A percentile compares a stretch with the other conserved stretches of the same genome.
phyloP scores from a whole-genome alignment of 495 filamentous ascomycete species.

The Daldinia vernicosa region DNA sequence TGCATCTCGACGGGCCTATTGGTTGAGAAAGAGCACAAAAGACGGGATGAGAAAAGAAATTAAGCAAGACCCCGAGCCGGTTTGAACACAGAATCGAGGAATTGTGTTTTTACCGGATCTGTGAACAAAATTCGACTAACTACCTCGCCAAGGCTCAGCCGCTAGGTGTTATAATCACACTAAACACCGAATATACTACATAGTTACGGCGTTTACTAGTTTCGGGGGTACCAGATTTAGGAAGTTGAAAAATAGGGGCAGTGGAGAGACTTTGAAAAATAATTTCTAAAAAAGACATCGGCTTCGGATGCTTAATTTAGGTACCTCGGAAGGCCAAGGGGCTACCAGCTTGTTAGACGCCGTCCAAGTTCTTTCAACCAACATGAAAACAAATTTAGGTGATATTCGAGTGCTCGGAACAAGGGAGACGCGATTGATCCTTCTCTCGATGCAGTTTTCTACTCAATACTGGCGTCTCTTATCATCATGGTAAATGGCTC shows the following conservation, averaged over 20 bases:
- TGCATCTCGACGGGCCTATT: slow-evolving; percentile 5
- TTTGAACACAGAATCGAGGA: slow-evolving; percentile 3
- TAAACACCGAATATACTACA: neutral
- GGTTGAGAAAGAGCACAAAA: neutral
- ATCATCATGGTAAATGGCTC: slow-evolving; percentile 7
- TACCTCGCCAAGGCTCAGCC: neutral
- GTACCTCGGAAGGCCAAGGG: slow-evolving; percentile 19
- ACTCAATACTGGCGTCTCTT: neutral
- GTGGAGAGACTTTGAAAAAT: neutral
- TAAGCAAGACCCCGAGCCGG: neutral
- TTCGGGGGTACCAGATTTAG: neutral
- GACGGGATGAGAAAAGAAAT: slow-evolving; percentile 32
- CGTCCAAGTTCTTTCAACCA: slow-evolving; percentile 22
- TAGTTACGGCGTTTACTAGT: slow-evolving; percentile 12
- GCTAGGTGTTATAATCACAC: neutral
- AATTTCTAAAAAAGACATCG: slow-evolving; percentile 21
- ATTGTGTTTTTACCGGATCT: neutral
- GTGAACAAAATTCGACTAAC: neutral
- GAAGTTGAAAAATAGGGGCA: slow-evolving; percentile 26
- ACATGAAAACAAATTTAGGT: slow-evolving; percentile 12
- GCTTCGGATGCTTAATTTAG: slow-evolving; percentile 8
- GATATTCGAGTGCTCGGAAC: slow-evolving; percentile 12
- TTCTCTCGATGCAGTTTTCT: neutral
- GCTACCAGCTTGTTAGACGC: slow-evolving; percentile 9
- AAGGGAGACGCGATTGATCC: slow-evolving; percentile 9